These are phyloP conservation scores for Rosa multiflora DNA, from an alignment of 306 rosid species.

Conservation along the genomic window DNA sequence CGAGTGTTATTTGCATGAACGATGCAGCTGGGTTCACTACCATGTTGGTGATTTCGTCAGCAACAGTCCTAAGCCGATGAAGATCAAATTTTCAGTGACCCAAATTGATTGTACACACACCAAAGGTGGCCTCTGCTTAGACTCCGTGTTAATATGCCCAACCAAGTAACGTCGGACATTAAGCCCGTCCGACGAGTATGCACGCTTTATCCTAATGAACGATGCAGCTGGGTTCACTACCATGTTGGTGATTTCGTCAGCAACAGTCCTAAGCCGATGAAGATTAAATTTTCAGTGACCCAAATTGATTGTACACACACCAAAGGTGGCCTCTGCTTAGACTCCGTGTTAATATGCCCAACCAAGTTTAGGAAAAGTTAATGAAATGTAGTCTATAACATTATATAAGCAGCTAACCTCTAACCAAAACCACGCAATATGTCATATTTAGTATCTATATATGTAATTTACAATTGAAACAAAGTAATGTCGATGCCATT, in stretches of 20 bases:
- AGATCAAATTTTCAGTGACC: slow-evolving; percentile 65
- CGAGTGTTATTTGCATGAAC: slow-evolving; percentile 42
- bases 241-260: slow-evolving; percentile 64
- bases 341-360: slow-evolving; percentile 62
- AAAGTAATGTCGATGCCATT: background rate
- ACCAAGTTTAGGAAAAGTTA: slow-evolving; percentile 20
- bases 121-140: slow-evolving; percentile 87
- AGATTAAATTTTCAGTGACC: slow-evolving; percentile 65
- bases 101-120: slow-evolving; percentile 92
- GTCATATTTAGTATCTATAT: background rate
- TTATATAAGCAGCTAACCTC: background rate
- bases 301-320: slow-evolving; percentile 92
- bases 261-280: slow-evolving; percentile 23
- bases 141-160: slow-evolving; percentile 62
- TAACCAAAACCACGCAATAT: background rate
- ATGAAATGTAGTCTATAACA: background rate
- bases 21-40: slow-evolving; percentile 57
- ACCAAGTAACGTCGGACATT: too few relatives aligned
- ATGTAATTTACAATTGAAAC: background rate
- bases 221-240: slow-evolving; percentile 65
- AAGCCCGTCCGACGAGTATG: too few relatives aligned
- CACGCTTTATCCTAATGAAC: too few relatives aligned
- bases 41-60: slow-evolving; percentile 64
- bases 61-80: slow-evolving; percentile 23
- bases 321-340: slow-evolving; percentile 87